Percentiles rank a stretch among this genome's conserved stretches.
Conservation (phyloP, 148 eudicot genomes). For the Rhododendron henanense region DNA sequence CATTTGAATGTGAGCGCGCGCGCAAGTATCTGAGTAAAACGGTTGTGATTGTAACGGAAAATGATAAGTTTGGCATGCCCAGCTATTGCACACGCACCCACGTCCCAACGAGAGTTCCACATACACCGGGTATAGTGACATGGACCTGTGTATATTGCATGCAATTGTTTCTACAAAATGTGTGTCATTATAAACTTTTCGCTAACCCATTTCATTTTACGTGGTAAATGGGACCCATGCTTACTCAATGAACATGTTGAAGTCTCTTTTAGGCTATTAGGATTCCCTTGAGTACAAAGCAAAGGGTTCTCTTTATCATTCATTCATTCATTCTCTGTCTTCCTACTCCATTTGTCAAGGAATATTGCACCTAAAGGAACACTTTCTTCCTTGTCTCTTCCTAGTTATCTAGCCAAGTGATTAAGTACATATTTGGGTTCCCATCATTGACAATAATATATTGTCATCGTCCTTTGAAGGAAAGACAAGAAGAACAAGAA, state of each 20-base stretch:
- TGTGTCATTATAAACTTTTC: neutral
- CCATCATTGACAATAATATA: neutral
- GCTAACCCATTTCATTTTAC: neutral
- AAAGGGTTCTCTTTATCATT: neutral
- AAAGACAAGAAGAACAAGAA: neutral
- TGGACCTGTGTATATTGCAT: neutral
- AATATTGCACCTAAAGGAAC: neutral
- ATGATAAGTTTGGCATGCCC: neutral
- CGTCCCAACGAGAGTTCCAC: neutral
- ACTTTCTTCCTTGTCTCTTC: neutral
- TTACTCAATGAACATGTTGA: neutral
- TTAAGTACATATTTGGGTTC: neutral
- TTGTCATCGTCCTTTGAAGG: neutral
- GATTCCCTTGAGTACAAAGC: constrained; percentile 1
- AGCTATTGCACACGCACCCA: neutral
- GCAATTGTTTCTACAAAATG: neutral
- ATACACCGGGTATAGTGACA: neutral
- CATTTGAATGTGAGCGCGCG: neutral
- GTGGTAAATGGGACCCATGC: constrained; percentile 8
- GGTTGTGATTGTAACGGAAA: neutral
- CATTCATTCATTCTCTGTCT: neutral
- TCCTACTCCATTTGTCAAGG: neutral
- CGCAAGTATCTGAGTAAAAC: neutral
- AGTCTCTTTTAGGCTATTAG: neutral
- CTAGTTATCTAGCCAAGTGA: neutral